Conservation (phyloP, 805 yeast genomes). For the Candida orba region DNA sequence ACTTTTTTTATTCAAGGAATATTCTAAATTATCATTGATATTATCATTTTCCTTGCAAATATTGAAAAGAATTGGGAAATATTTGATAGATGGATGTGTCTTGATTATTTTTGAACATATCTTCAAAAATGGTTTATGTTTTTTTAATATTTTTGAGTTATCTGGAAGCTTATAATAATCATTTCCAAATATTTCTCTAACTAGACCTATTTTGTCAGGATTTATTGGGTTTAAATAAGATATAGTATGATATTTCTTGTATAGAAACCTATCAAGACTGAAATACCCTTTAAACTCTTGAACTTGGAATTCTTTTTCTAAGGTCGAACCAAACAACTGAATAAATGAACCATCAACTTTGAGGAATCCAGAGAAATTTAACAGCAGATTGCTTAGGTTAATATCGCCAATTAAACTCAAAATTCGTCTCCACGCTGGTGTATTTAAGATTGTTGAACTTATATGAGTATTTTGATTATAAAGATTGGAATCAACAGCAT, state of each 20-base stretch:
- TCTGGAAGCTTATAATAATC: constrained; percentile 3
- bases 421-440: constrained; percentile 34
- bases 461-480: constrained; percentile 31
- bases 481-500: constrained; percentile 22
- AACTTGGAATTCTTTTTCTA: not conserved
- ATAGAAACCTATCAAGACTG: constrained; percentile 13
- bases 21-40: constrained; percentile 25
- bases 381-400: constrained; percentile 8
- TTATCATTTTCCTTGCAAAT: constrained; percentile 23
- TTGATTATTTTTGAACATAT: constrained; percentile 16
- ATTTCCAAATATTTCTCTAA: constrained; percentile 8
- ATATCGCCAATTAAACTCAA: constrained; percentile 8
- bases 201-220: not conserved
- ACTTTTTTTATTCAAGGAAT: constrained; percentile 24
- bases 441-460: constrained; percentile 34
- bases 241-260: not conserved
- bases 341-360: not conserved
- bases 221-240: constrained; percentile 11
- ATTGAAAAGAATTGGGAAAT: constrained; percentile 30
- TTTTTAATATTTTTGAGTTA: constrained; percentile 22
- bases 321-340: constrained; percentile 16
- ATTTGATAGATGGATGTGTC: constrained; percentile 30
- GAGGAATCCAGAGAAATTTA: constrained; percentile 10
- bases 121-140: constrained; percentile 15
- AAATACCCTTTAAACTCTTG: not conserved